Evolutionary conservation across 2,329 filamentous ascomycete genomes (phyloP), one percentile per base, ranked within the genome.

Genomic region (Microcera coccophila): DNA sequence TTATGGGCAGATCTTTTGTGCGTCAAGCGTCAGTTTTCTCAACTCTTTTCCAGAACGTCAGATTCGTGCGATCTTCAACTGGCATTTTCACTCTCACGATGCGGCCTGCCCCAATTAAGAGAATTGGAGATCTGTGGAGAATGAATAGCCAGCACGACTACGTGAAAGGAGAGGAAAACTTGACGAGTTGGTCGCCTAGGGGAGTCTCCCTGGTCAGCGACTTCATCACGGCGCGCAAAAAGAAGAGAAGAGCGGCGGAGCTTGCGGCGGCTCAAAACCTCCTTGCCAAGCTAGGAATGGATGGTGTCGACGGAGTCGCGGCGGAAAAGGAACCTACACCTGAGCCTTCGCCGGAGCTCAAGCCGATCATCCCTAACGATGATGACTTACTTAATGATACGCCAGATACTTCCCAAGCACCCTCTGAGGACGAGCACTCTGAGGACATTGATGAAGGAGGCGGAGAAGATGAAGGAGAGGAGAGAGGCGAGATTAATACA

Each of bases 131-230:
- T 62, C 74, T 98, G 11, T 98, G 93, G 93, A 82, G 93, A 41
- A 89, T 97, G 82, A 94, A 90, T 64, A 97, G 90, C 14, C 84
- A 88, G 46, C 86, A 95, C 58, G 89, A 95, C 63, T 97, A 96
- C 61, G 87, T 98, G 57, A 96, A 95, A 64, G 93, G 93, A 42
- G 90, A 98, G 66, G 93, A 98, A 64, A 77, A 84, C 37, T 73
- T 98, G 29, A 82, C 75, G 3, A 82, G 82, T 43, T 98, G 93
- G 93, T 82, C 84, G 7, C 91, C 93, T 2, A 80, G 93, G 32
- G 90, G 93, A 26, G 87, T 97, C 3, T 94, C 89, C 0, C 71
- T 98, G 1, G 84, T 98, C n/a, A 81, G 83, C 44, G 93, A 98
- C 65, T 95, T 85, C 58, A 84, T 96, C 41, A 68, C 75, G 10